Base-by-base conservation (phyloP, 352 stramenopile species). In the Globisporangium cylindrosporum region DNA sequence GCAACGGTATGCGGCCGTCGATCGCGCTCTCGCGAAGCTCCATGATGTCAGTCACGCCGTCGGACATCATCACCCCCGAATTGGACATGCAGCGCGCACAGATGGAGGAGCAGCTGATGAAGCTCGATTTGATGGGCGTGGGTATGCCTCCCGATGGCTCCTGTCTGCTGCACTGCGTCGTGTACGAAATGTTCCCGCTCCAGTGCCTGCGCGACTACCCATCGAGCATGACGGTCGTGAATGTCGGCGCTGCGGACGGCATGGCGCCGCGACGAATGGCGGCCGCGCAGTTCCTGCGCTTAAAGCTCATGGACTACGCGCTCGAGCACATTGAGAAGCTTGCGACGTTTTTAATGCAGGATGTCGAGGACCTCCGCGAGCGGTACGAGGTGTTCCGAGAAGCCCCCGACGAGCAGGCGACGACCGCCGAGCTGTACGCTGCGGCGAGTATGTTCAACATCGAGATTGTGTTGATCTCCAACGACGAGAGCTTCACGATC, bases 111-210 rank as follows among this genome's bases (percentile, higher is more conserved):
- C 77, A 88, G 62, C 74, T 94, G 20, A 64, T 88, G 27, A 75
- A 87, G 55, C 66, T 77, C 24, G 86, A 83, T 0, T 73, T 94
- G 1, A 72, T 89, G 59, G 86, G 86, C 60, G 86, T 94, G 0
- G 84, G 86, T 15, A 94, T 94, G 86, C 86, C 86, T 0, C 86
- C 86, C 1, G 86, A 94, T 60, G 86, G 86, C 14, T 94, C 86
- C 7, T 94, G 86, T 62, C 66, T 94, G 66, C 77, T 94, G 49
- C 86, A 94, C 72, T 94, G 86, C 63, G 73, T 94, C 65, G 84
- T 94, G 24, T 94, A 93, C 71, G 86, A 94, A 53, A 91, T 94
- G 80, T 94, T 90, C 62, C 86, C 86, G 59, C 68, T 94, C 20
- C 86, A 92, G 65, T 93, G 80, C 65, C 76, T 94, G 56, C 70